Conservation (phyloP, 441 rosid genomes). For the Eutrema salsugineum region DNA sequence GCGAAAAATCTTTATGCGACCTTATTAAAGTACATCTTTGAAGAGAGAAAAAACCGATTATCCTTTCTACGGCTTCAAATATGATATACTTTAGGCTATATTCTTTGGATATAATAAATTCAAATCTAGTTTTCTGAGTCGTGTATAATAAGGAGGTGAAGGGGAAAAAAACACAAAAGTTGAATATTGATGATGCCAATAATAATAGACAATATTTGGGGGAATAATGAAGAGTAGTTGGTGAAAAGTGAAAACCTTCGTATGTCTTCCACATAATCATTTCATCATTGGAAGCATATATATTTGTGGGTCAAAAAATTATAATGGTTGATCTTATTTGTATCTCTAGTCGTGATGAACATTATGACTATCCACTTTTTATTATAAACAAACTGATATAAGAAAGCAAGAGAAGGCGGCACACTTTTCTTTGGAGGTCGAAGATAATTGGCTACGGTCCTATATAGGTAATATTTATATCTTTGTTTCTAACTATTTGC, state of each 20-base stretch:
- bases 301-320: constrained; percentile 17
- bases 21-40: background rate
- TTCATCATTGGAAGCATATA: constrained; percentile 29
- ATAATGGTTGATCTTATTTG: constrained; percentile 9
- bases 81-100: background rate
- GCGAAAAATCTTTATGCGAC: background rate
- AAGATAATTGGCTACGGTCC: constrained; percentile 1
- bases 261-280: constrained; percentile 35
- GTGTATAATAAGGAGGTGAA: background rate
- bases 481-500: background rate
- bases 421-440: constrained; percentile 14
- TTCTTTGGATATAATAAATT: background rate
- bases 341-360: background rate
- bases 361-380: constrained; percentile 20
- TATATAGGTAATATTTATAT: background rate
- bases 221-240: constrained; percentile 17
- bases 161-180: background rate
- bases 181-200: background rate
- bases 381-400: background rate
- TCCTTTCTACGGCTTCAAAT: background rate
- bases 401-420: constrained; percentile 20
- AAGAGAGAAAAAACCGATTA: background rate
- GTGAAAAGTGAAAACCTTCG: constrained; percentile 28
- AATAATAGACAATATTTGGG: background rate
- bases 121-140: background rate